Base-by-base conservation (phyloP, 495 filamentous ascomycete species). In the Aspergillus campestris region DNA sequence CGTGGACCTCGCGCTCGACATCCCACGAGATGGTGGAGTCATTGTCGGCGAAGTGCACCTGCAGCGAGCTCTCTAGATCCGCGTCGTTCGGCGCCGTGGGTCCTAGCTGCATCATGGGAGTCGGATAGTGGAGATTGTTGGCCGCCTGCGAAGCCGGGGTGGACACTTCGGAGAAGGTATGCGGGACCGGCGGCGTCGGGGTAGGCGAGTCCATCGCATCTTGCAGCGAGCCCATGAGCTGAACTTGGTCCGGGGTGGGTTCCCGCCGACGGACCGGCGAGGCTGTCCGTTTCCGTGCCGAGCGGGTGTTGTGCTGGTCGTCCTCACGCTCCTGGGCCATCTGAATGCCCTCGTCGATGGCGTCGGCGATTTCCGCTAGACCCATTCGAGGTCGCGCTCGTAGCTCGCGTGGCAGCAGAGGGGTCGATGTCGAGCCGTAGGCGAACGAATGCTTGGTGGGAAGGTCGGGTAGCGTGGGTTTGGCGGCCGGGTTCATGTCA, bases 1-100 rank as follows among this genome's bases (percentile, higher is more conserved):
- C 58, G 33, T 71, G 62, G 40, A 71, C 54, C 34, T 67, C 62
- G n/a, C 70, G 66, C 31, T 73, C 70, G n/a, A 73, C 38, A 8
- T 49, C 52, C 50, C 57, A 73, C 6, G 67, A 71, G 3, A 64
- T 41, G 7, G 62, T 54, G 2, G 67, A 71, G 5, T 60, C 64
- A 42, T 65, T 63, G 30, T 70, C 66, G 5, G 62, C 38, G 8
- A 54, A 64, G 44, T 55, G 56, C 36, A 55, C 56, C 30, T 48
- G 49, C 8, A 57, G 56, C 6, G 55, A 62, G 42, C 53, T 62
- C 5, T 42, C 44, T 7, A 48, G 34, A 10, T 39, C 37, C n/a
- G 33, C 34, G 24, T 49, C 44, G 9, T 49, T 38, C 3, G 34
- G 46, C 27, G 36, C 8, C 11, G 44, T 52, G 24, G 50, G 46